phyloP scores from a whole-genome alignment of 83 land plant genomes.

The Picea engelmannii region DNA sequence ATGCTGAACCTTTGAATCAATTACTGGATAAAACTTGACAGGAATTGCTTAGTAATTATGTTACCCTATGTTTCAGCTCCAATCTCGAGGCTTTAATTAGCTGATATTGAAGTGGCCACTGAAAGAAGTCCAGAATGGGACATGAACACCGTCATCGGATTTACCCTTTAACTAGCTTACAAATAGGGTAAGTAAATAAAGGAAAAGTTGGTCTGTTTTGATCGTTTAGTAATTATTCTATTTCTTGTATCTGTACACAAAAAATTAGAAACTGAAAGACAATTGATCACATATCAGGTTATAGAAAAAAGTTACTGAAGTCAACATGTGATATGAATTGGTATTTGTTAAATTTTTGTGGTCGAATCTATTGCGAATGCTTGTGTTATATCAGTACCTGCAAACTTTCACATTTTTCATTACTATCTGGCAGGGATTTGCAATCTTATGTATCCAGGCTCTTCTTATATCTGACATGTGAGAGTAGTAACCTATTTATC shows the following conservation, averaged over 20 bases:
- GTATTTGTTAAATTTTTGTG: background rate
- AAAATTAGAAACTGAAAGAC: background rate
- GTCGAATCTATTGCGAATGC: background rate
- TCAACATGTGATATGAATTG: background rate
- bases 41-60: background rate
- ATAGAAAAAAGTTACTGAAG: background rate
- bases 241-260: background rate
- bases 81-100: background rate
- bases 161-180: constrained; percentile 28
- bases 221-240: background rate
- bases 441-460: constrained; percentile 92
- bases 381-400: constrained; percentile 6
- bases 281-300: background rate
- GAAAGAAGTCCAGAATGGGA: background rate
- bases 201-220: background rate
- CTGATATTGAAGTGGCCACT: background rate
- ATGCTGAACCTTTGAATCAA: background rate
- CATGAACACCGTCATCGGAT: background rate
- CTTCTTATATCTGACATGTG: constrained; percentile 65
- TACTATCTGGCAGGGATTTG: constrained; percentile 67
- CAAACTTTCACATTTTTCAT: background rate
- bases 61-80: background rate
- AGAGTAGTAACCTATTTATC: constrained; percentile 63
- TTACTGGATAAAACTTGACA: background rate
- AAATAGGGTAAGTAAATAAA: constrained; percentile 30